These are phyloP conservation scores for Sideroxylon spinosum DNA, from an alignment of 179 eudicot genomes.

Conservation along the genomic window DNA sequence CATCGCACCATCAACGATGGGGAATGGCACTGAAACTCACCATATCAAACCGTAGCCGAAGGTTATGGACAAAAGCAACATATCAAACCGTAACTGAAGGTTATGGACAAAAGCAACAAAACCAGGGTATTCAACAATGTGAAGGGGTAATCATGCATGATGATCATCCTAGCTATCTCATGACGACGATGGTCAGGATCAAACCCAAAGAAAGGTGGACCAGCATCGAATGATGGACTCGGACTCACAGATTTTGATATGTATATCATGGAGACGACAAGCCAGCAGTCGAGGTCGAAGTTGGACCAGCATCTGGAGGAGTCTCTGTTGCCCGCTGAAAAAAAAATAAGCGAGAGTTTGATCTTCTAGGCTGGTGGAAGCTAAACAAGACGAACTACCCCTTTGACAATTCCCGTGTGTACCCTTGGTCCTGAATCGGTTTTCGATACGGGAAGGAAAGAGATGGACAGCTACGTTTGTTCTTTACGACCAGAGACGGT, in stretches of 20 bases:
- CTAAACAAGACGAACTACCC: conserved; percentile 80
- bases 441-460: conserved; percentile 50
- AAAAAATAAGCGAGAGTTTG: too few species aligned
- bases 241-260: conserved; percentile 78
- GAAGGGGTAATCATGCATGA: conserved; percentile 92
- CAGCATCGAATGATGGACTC: conserved; percentile 34
- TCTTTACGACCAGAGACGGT: conserved; percentile 73
- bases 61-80: conserved; percentile 82
- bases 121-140: conserved; percentile 92
- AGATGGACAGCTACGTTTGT: conserved; percentile 73
- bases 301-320: conserved; percentile 92
- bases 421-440: conserved; percentile 32
- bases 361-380: conserved; percentile 91
- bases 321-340: conserved; percentile 74
- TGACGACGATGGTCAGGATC: conserved; percentile 68
- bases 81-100: conserved; percentile 84
- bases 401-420: conserved; percentile 63
- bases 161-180: conserved; percentile 74
- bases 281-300: conserved; percentile 65
- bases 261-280: conserved; percentile 70
- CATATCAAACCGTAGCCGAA: conserved; percentile 88
- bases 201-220: conserved; percentile 48
- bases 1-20: conserved; percentile 61
- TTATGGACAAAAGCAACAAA: conserved; percentile 79
- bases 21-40: conserved; percentile 47